These are phyloP conservation scores for Pichia nakasei DNA, from an alignment of 805 yeast genomes.

Conservation along the genomic window DNA sequence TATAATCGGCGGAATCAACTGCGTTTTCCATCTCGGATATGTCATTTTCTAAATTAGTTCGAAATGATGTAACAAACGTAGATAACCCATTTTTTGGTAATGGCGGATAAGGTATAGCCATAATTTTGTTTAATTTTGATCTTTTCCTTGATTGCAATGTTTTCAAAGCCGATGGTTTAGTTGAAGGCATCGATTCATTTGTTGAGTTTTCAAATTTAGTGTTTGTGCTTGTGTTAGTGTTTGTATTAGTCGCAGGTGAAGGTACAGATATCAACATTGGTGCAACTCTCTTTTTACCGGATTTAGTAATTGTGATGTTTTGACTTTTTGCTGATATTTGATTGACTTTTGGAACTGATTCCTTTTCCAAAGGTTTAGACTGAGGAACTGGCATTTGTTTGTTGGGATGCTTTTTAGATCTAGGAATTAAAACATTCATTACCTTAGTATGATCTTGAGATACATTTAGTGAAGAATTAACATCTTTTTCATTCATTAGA, in stretches of 20 bases:
- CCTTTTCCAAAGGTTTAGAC: not conserved
- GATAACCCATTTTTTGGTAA: conserved; percentile 60
- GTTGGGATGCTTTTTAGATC: conserved; percentile 26
- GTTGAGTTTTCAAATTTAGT: not conserved
- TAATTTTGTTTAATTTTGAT: conserved; percentile 15
- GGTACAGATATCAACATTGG: conserved; percentile 54
- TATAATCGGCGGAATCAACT: conserved; percentile 43
- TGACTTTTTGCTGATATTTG: conserved; percentile 25
- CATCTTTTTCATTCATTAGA: conserved; percentile 28
- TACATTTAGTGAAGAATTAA: not conserved
- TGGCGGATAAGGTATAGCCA: conserved; percentile 38
- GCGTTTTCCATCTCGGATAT: conserved; percentile 19
- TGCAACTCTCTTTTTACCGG: conserved; percentile 68
- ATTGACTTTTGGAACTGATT: conserved; percentile 8
- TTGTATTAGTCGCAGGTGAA: not conserved
- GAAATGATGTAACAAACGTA: conserved; percentile 52
- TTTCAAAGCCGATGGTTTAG: not conserved
- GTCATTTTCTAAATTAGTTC: conserved; percentile 29
- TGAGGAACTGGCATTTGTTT: conserved; percentile 16
- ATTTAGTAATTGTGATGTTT: conserved; percentile 56
- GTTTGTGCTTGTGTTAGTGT: not conserved
- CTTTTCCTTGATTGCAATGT: conserved; percentile 18
- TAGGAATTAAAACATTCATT: conserved; percentile 22
- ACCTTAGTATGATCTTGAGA: conserved; percentile 2
- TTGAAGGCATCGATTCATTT: not conserved